Evolutionary conservation across 345 rosid species (phyloP).

Genomic region (Ceriops decandra): DNA sequence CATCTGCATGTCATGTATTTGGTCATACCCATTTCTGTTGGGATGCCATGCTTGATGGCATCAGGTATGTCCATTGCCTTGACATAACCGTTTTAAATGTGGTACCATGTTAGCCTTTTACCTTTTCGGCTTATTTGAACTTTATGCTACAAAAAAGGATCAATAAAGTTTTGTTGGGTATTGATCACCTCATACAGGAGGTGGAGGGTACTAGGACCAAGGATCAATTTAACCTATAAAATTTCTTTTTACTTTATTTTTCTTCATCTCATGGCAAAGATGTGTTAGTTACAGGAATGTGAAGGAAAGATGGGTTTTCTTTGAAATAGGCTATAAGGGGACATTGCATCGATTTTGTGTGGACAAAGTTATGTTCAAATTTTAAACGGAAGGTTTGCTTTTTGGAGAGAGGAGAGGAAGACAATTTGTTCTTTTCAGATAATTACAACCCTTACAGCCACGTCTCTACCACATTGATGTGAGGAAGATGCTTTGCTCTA

Average conservation of each 20-base stretch:
- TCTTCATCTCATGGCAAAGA: too few relatives aligned
- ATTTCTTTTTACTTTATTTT: too few relatives aligned
- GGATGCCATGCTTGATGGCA: constrained; percentile 59
- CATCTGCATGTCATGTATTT: constrained; percentile 52
- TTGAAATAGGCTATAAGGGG: neutral
- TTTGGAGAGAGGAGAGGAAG: too few relatives aligned
- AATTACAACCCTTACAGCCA: too few relatives aligned
- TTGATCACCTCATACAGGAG: neutral
- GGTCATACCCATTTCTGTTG: constrained; percentile 81
- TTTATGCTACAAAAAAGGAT: too few relatives aligned
- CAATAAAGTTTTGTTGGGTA: too few relatives aligned
- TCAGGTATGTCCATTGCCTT: constrained; percentile 40
- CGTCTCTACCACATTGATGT: neutral
- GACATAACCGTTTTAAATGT: neutral
- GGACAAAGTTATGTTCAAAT: neutral
- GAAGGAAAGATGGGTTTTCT: too few relatives aligned
- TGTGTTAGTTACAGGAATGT: too few relatives aligned
- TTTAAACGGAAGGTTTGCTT: too few relatives aligned
- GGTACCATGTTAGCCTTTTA: neutral
- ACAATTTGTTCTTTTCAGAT: too few relatives aligned
- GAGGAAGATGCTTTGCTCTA: neutral
- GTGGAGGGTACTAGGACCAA: neutral
- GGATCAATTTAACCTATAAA: neutral
- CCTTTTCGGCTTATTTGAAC: too few relatives aligned
- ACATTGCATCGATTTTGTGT: neutral